Evolutionary conservation across 2,329 filamentous ascomycete species (phyloP).

Genomic region (Bimuria novae-zelandiae): DNA sequence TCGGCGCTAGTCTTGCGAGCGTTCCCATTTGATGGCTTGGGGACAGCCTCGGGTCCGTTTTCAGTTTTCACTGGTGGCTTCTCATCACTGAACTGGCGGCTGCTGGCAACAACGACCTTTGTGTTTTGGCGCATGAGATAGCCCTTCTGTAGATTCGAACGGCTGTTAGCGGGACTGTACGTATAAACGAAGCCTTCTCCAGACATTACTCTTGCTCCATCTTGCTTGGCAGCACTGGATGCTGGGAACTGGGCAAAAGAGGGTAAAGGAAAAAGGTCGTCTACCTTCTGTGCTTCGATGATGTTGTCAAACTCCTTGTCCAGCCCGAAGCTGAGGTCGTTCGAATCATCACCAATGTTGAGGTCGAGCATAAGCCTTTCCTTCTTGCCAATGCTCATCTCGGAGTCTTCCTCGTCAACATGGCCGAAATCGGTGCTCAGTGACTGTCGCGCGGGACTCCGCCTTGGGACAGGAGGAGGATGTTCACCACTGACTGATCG

Average conservation of each 20-base stretch:
- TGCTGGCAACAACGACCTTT: conserved; percentile 91
- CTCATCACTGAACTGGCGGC: conserved; percentile 62
- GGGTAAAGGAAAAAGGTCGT: conserved; percentile 50
- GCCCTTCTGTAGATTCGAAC: conserved; percentile 76
- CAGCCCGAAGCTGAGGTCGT: conserved; percentile 81
- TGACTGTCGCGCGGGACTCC: conserved; percentile 46
- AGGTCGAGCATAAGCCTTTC: conserved; percentile 69
- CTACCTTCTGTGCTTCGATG: conserved; percentile 96
- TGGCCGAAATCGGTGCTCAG: conserved; percentile 39
- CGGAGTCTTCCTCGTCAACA: conserved; percentile 39
- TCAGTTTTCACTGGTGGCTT: conserved; percentile 59
- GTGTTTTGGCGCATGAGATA: conserved; percentile 99
- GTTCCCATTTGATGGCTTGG: conserved; percentile 68
- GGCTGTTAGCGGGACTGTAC: conserved; percentile 50
- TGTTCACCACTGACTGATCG: conserved; percentile 81
- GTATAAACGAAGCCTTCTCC: conserved; percentile 36
- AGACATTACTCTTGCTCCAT: conserved; percentile 30
- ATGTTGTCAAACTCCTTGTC: conserved; percentile 94
- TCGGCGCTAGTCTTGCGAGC: conserved; percentile 77
- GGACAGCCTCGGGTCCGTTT: conserved; percentile 33
- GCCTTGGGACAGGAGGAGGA: conserved; percentile 47
- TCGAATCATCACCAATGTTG: conserved; percentile 70
- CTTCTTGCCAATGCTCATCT: conserved; percentile 35
- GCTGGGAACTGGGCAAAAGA: conserved; percentile 38
- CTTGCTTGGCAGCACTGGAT: conserved; percentile 23